phyloP scores from a whole-genome alignment of 768 basidiomycete species.

The Erythrobasidium yunnanense region DNA sequence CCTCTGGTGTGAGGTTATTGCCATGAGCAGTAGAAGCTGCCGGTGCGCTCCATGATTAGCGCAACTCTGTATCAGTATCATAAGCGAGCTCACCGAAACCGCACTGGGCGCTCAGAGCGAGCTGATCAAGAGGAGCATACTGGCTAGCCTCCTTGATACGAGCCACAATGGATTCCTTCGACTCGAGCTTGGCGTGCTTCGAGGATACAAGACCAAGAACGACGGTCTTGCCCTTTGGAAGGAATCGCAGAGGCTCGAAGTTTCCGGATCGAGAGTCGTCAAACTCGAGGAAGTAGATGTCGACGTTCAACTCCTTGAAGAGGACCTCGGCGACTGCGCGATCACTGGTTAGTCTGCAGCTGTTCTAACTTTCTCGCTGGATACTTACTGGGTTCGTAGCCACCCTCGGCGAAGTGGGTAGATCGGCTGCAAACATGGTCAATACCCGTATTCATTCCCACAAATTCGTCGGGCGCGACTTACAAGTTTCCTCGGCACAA shows the following conservation, averaged over 20 bases:
- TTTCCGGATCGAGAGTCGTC: constrained; percentile 31
- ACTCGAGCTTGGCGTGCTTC: constrained; percentile 36
- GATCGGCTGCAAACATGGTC: neutral
- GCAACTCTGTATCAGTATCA: neutral
- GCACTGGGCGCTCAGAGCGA: constrained; percentile 36
- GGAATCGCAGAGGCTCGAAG: constrained; percentile 32
- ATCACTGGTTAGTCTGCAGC: neutral
- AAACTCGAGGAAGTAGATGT: constrained; percentile 34
- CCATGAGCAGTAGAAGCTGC: neutral
- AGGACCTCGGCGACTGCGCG: constrained; percentile 28
- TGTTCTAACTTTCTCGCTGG: neutral
- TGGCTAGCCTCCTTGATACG: constrained; percentile 33
- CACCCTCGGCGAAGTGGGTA: constrained; percentile 29
- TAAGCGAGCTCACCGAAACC: constrained; percentile 30
- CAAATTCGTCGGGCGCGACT: neutral
- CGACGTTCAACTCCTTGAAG: constrained; percentile 30
- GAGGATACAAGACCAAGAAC: constrained; percentile 37
- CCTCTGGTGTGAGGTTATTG: constrained; percentile 23
- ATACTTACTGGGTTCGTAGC: constrained; percentile 31
- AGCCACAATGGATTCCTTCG: constrained; percentile 35
- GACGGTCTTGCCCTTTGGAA: constrained; percentile 33
- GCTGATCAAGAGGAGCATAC: constrained; percentile 36
- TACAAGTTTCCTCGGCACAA: constrained; percentile 33
- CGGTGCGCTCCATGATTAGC: neutral
- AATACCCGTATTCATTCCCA: neutral